Percentiles rank a stretch among this genome's conserved stretches.
phyloP scores from a whole-genome alignment of 805 yeast species.

The Hemisphaericaspora nanyangensis region DNA sequence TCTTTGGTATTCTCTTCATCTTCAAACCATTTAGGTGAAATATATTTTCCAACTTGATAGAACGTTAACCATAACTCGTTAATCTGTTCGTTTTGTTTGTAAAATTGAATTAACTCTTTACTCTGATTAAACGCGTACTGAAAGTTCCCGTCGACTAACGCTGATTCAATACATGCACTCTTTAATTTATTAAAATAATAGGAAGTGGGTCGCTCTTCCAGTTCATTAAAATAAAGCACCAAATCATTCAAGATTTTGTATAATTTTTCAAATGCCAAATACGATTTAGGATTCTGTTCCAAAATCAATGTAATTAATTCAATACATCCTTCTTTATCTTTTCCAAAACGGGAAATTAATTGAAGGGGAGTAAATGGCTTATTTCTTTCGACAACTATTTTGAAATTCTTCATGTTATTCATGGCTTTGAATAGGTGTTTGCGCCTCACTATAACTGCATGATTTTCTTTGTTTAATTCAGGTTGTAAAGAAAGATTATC shows the following conservation, averaged over 20 bases:
- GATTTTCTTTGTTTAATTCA: slow-evolving; percentile 1
- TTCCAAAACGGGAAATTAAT: slow-evolving; percentile 24
- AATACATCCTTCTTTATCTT: slow-evolving; percentile 13
- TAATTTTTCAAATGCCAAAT: slow-evolving; percentile 41
- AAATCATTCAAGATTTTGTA: slow-evolving; percentile 39
- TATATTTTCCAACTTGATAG: slow-evolving; percentile 65
- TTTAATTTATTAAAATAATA: slow-evolving; percentile 30
- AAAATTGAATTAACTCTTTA: slow-evolving; percentile 31
- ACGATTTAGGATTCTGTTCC: slow-evolving; percentile 53
- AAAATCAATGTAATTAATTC: slow-evolving; percentile 40
- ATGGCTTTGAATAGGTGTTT: slow-evolving; percentile 38
- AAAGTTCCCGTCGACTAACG: slow-evolving; percentile 62
- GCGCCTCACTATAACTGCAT: slow-evolving; percentile 13
- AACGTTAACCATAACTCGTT: slow-evolving; percentile 62
- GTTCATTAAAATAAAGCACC: slow-evolving; percentile 32
- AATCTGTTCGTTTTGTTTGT: slow-evolving; percentile 12
- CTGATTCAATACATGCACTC: slow-evolving; percentile 60
- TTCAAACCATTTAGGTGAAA: slow-evolving; percentile 25
- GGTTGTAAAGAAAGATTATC: slow-evolving; percentile 11
- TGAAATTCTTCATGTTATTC: slow-evolving; percentile 32
- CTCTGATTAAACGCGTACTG: slow-evolving; percentile 48
- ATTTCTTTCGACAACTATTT: slow-evolving; percentile 25
- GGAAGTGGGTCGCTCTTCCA: slow-evolving; percentile 7
- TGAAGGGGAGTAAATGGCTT: slow-evolving; percentile 37
- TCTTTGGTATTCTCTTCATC: slow-evolving; percentile 17